Evolutionary conservation across 2,329 filamentous ascomycete species (phyloP).

Genomic region (Xylariales sp.): DNA sequence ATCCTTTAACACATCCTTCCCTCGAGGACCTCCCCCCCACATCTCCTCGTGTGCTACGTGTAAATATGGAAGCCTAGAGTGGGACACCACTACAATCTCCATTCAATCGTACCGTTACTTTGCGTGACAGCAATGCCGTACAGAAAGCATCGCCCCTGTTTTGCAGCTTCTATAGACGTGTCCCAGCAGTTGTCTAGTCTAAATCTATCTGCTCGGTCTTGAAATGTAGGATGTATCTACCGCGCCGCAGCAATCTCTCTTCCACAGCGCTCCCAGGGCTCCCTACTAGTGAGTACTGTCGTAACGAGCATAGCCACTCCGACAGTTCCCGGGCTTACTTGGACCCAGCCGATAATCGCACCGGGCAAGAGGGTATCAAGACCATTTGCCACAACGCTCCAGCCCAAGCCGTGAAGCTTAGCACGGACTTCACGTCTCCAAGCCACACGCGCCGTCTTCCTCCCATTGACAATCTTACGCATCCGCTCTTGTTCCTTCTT

Average conservation of each 20-base stretch:
- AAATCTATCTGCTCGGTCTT: not conserved
- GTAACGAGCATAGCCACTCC: conserved; percentile 57
- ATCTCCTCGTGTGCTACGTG: too few species aligned
- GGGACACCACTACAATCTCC: too few species aligned
- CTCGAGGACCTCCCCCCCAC: too few species aligned
- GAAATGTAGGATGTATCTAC: not conserved
- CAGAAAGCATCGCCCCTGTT: too few species aligned
- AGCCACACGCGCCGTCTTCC: conserved; percentile 25
- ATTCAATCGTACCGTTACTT: too few species aligned
- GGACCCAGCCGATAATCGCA: conserved; percentile 55
- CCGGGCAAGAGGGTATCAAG: conserved; percentile 63
- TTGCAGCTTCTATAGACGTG: not conserved
- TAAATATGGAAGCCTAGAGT: too few species aligned
- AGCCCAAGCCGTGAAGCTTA: conserved; percentile 31
- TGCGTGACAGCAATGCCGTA: too few species aligned
- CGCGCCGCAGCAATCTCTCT: conserved; percentile 16
- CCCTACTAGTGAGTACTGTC: conserved; percentile 54
- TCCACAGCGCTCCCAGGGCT: conserved; percentile 55
- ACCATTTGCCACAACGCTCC: conserved; percentile 49
- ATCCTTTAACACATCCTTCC: too few species aligned
- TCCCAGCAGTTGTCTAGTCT: too few species aligned
- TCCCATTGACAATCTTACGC: conserved; percentile 25
- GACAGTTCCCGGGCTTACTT: conserved; percentile 44
- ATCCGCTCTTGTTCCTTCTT: conserved; percentile 31
- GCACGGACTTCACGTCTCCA: conserved; percentile 23